Evolutionary conservation across 1,284 basidiomycete genomes (phyloP), one percentile per base, ranked within the genome.

Genomic region (Cronartium quercuum): DNA sequence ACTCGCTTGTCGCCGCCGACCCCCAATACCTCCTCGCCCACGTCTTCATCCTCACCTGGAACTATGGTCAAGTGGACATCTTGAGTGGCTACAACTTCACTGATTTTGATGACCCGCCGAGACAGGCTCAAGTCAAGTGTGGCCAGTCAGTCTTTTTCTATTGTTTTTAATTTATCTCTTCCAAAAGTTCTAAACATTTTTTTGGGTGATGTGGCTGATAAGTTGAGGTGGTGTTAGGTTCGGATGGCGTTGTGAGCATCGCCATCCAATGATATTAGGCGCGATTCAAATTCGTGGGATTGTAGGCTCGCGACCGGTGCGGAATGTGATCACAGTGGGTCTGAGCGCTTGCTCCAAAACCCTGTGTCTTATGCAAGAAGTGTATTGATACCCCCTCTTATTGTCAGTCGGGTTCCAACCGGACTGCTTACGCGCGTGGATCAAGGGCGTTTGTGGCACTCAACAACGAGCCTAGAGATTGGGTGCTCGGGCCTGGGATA

Each of bases 161-260:
- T 38, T 18, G 2, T 18, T 12, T 42, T 61, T 41, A 44, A 0
- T 60, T 24, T 3, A 24, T 38, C 24, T 18, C 66, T 9, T n/a
- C 35, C n/a, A 21, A 29, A 38, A 10, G 41, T 6, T 21, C 41
- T 3, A 64, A 18, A 24, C 34, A 34, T 58, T 58, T 7, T 58
- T 66, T 7, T 66, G 40, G 37, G 51, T 24, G 13, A 24, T 21
- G n/a, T 55, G 51, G 3, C 29, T 55, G 29, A 29, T 29, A 29
- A 29, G 29, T 29, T 55, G 37, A 15, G n/a, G 6, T 9, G n/a
- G 21, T 38, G 63, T 10, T 73, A 74, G 70, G 34, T 42, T 55
- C 21, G 70, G 70, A 13, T 74, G 70, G 70, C 64, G 70, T 10
- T 66, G 70, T 38, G 70, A 74, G 44, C 70, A 74, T 60, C 63